phyloP scores from a whole-genome alignment of 1,284 basidiomycete species.

The Irpex rosettiformis region DNA sequence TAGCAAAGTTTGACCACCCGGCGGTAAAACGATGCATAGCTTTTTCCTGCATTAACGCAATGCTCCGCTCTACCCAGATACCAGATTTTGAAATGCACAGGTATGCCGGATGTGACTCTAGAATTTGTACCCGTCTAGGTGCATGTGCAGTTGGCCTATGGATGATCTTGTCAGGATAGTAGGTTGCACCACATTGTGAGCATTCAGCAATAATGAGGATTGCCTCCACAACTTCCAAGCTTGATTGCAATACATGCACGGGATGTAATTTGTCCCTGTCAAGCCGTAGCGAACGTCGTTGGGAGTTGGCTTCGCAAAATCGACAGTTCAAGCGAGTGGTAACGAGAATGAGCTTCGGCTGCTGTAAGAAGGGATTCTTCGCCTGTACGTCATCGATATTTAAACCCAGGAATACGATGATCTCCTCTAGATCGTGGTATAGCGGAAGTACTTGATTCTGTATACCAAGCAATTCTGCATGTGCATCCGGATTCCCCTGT shows the following conservation, averaged over 20 bases:
- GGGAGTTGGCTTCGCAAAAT: not conserved
- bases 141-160: not conserved
- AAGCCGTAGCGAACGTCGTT: slow-evolving; percentile 1
- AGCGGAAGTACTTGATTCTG: not conserved
- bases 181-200: not conserved
- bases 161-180: slow-evolving; percentile 10
- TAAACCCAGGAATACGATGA: not conserved
- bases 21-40: not conserved
- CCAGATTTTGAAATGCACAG: slow-evolving; percentile 9
- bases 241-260: not conserved
- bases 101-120: slow-evolving; percentile 3
- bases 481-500: not conserved
- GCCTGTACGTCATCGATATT: not conserved
- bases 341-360: not conserved
- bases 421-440: not conserved
- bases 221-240: not conserved
- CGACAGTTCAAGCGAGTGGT: not conserved
- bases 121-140: not conserved
- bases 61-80: not conserved
- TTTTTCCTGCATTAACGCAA: slow-evolving; percentile 2
- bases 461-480: not conserved
- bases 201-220: not conserved
- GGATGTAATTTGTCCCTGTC: not conserved
- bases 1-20: slow-evolving; percentile 9
- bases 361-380: not conserved